A percentile compares a stretch with the other conserved stretches of the same genome.
Conservation (phyloP, 2,329 filamentous ascomycete genomes). For the Alternaria rosae region DNA sequence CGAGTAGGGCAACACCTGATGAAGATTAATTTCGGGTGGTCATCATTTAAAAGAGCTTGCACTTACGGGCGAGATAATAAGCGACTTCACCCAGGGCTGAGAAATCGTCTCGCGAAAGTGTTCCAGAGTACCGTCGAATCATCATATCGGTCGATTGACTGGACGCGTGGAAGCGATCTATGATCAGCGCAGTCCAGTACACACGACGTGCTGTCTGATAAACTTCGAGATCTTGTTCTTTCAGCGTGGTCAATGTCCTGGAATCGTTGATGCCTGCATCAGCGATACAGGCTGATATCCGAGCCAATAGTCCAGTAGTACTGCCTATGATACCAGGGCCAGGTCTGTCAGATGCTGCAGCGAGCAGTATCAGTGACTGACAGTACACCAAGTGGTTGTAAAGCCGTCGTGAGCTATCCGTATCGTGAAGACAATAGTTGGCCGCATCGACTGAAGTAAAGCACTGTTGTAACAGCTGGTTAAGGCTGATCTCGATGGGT, state of each 20-base stretch:
- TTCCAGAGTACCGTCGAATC: slow-evolving; percentile 40
- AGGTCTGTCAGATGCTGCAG: slow-evolving; percentile 44
- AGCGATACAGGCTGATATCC: slow-evolving; percentile 40
- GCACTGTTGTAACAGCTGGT: slow-evolving; percentile 40
- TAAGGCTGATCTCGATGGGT: slow-evolving; percentile 32
- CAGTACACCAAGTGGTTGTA: slow-evolving; percentile 47
- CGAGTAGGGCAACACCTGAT: slow-evolving; percentile 41
- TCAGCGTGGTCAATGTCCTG: slow-evolving; percentile 31
- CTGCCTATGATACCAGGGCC: slow-evolving; percentile 36
- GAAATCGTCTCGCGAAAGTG: slow-evolving; percentile 43
- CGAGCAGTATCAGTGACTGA: slow-evolving; percentile 42
- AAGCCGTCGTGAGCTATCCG: slow-evolving; percentile 37
- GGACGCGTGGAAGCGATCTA: slow-evolving; percentile 50
- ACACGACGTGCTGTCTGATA: slow-evolving; percentile 43
- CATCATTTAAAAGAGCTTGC: not conserved
- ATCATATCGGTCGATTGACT: slow-evolving; percentile 43
- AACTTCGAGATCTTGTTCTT: slow-evolving; percentile 41
- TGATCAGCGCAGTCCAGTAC: slow-evolving; percentile 47
- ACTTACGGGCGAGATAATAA: slow-evolving; percentile 48
- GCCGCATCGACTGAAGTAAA: slow-evolving; percentile 40
- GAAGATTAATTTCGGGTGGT: slow-evolving; percentile 5
- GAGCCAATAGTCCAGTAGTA: slow-evolving; percentile 40
- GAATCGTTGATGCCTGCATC: slow-evolving; percentile 44
- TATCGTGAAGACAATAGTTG: slow-evolving; percentile 36
- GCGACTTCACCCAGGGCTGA: slow-evolving; percentile 42